These are phyloP conservation scores for Westerdykella ornata DNA, from an alignment of 2,329 filamentous ascomycete species.

Conservation along the genomic window DNA sequence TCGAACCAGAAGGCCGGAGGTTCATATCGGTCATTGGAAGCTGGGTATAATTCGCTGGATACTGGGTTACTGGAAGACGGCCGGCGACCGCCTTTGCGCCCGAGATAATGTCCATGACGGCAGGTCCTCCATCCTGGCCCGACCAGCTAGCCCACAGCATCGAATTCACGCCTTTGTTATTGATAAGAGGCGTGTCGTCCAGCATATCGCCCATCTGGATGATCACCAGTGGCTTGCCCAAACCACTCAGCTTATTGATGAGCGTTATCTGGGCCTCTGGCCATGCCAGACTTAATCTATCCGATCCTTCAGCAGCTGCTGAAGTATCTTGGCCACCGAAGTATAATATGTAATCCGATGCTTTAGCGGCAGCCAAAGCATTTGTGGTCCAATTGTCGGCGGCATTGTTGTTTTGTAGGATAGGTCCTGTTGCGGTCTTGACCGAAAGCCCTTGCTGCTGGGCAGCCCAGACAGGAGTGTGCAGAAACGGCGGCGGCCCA, in stretches of 20 bases:
- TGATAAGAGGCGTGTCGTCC: conserved; percentile 48
- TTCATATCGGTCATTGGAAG: conserved; percentile 54
- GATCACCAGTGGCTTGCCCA: conserved; percentile 48
- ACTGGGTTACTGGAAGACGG: conserved; percentile 52
- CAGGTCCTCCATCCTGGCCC: conserved; percentile 54
- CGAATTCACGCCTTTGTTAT: conserved; percentile 44
- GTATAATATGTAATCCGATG: conserved; percentile 50
- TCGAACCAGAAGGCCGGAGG: conserved; percentile 43
- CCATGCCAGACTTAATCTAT: conserved; percentile 50
- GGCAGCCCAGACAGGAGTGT: conserved; percentile 49
- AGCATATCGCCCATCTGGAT: conserved; percentile 48
- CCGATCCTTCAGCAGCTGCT: conserved; percentile 48
- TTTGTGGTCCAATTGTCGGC: conserved; percentile 13
- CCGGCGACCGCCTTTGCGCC: conserved; percentile 50
- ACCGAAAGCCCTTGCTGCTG: conserved; percentile 39
- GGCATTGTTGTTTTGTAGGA: conserved; percentile 10
- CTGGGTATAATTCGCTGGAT: conserved; percentile 48
- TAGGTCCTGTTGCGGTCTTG: conserved; percentile 22
- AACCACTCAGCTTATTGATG: conserved; percentile 43
- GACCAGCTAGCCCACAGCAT: conserved; percentile 56
- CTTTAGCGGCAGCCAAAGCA: conserved; percentile 29
- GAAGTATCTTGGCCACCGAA: conserved; percentile 51
- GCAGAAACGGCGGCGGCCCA: conserved; percentile 51
- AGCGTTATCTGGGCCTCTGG: conserved; percentile 47
- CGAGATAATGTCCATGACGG: conserved; percentile 50